These are phyloP conservation scores for Microbotryum lychnidis-dioicae DNA, from an alignment of 1,284 basidiomycete species.

Conservation along the genomic window DNA sequence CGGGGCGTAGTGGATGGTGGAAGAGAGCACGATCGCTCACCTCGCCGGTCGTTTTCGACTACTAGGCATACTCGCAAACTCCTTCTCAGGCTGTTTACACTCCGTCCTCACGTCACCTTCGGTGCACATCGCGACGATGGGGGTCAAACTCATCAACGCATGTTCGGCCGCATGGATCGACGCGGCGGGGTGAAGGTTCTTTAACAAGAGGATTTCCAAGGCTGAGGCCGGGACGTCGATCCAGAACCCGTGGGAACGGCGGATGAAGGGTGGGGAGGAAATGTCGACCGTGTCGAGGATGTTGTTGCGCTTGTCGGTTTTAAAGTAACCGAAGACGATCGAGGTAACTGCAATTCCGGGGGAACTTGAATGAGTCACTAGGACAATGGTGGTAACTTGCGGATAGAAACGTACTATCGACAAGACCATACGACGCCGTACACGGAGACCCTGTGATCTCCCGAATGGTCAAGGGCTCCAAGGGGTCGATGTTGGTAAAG, in stretches of 20 bases:
- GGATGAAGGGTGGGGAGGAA: constrained; percentile 68
- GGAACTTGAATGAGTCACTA: neutral
- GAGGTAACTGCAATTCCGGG: constrained; percentile 46
- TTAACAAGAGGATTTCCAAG: constrained; percentile 49
- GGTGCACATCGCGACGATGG: constrained; percentile 57
- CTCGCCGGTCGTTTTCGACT: constrained; percentile 66
- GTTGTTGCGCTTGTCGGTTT: constrained; percentile 40
- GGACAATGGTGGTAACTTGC: neutral
- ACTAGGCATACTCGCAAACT: constrained; percentile 56
- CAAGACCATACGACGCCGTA: constrained; percentile 64
- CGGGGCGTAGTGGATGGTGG: neutral
- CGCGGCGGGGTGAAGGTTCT: constrained; percentile 58
- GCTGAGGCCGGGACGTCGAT: constrained; percentile 63
- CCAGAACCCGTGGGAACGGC: constrained; percentile 72
- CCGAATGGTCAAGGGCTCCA: constrained; percentile 67
- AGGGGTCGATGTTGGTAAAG: constrained; percentile 58
- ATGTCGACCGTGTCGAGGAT: constrained; percentile 74
- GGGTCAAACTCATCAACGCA: constrained; percentile 60
- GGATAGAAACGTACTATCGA: constrained; percentile 44
- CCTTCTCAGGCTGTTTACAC: constrained; percentile 69
- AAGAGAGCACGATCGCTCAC: constrained; percentile 40
- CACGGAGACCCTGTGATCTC: constrained; percentile 56
- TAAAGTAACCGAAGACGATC: constrained; percentile 56
- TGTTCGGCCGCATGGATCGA: constrained; percentile 81
- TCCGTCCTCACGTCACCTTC: constrained; percentile 67